phyloP scores from a whole-genome alignment of 352 stramenopile species.

The Globisporangium rhizosaccharum region DNA sequence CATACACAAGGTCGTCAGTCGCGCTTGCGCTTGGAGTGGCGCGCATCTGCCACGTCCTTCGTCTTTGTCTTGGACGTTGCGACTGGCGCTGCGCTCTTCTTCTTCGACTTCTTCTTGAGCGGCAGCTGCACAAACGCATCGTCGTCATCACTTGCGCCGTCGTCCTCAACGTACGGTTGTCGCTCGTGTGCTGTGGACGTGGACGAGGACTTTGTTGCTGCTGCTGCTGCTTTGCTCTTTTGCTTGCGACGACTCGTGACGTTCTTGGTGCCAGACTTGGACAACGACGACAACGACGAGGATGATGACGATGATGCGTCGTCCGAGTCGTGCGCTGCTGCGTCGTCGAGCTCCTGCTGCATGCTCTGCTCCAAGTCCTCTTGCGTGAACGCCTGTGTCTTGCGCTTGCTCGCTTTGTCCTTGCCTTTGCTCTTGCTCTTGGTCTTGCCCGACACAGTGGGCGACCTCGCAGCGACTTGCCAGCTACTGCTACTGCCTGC shows the following conservation, averaged over 20 bases:
- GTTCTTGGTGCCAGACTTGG: conserved; percentile 13
- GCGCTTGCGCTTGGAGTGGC: conserved; percentile 36
- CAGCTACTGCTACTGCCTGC: conserved; percentile 16
- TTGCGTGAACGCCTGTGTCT: conserved; percentile 26
- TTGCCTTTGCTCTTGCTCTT: conserved; percentile 12
- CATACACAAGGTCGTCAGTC: neutral
- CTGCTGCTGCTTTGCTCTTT: conserved; percentile 10
- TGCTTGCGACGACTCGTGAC: conserved; percentile 13
- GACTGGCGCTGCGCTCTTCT: conserved; percentile 13
- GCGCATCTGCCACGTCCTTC: neutral
- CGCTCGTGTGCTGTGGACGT: conserved; percentile 8
- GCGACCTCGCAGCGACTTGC: conserved; percentile 57
- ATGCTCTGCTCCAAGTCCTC: conserved; percentile 58
- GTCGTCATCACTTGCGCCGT: conserved; percentile 7
- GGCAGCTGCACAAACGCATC: conserved; percentile 30
- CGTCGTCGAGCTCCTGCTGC: conserved; percentile 49
- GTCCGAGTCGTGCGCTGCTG: conserved; percentile 12
- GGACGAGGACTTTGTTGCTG: neutral
- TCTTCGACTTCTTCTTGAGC: conserved; percentile 44
- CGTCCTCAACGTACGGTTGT: neutral
- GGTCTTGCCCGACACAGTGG: conserved; percentile 26
- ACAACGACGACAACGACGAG: conserved; percentile 8
- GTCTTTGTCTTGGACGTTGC: conserved; percentile 3
- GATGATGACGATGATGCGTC: neutral
- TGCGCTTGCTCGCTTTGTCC: neutral